Conservation (phyloP, 352 stramenopile species). For the Phytophthora colocasiae region DNA sequence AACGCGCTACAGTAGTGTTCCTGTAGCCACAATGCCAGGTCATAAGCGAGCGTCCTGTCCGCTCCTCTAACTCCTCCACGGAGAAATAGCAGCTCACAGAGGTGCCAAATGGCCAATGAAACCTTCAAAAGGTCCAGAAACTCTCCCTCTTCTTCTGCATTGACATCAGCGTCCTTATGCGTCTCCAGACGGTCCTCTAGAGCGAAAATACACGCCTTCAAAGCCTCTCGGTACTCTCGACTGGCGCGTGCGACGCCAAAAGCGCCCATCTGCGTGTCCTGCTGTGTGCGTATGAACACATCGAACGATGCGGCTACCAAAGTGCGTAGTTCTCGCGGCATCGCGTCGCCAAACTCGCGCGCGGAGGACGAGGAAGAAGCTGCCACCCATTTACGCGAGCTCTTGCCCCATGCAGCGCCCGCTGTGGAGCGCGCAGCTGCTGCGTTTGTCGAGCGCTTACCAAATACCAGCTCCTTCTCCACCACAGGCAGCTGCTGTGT, state of each 20-base stretch:
- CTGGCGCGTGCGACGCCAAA: conserved; percentile 44
- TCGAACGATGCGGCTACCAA: conserved; percentile 70
- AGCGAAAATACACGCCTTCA: conserved; percentile 73
- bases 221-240: conserved; percentile 74
- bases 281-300: conserved; percentile 53
- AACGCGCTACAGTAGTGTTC: conserved; percentile 70
- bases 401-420: conserved; percentile 61
- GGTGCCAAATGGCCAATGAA: conserved; percentile 79
- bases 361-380: conserved; percentile 6
- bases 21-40: conserved; percentile 76
- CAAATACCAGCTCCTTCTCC: conserved; percentile 40
- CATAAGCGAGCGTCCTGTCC: conserved; percentile 71
- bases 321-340: conserved; percentile 63
- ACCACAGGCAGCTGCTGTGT: conserved; percentile 53
- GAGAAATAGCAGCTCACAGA: conserved; percentile 82
- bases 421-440: conserved; percentile 33
- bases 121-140: conserved; percentile 80
- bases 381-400: conserved; percentile 49
- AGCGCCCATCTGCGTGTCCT: conserved; percentile 24
- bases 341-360: conserved; percentile 35
- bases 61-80: conserved; percentile 56
- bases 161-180: conserved; percentile 15
- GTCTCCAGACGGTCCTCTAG: conserved; percentile 59
- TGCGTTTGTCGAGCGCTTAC: conserved; percentile 18
- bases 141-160: conserved; percentile 46